Evolutionary conservation across 345 rosid genomes (phyloP).

Genomic region (Citrus cavaleriei): DNA sequence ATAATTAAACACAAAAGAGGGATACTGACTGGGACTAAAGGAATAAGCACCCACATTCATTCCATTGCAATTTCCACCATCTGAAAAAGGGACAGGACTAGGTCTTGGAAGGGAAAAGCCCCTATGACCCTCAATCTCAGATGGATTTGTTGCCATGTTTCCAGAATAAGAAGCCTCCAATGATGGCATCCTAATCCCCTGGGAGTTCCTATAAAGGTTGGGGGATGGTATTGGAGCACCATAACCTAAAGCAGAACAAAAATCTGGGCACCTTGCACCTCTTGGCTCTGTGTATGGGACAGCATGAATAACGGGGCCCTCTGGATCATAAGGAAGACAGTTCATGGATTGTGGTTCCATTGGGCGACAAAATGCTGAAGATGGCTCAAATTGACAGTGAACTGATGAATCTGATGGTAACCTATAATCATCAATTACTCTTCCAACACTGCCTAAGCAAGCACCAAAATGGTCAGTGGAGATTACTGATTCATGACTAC

Average conservation of each 20-base stretch:
- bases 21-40: constrained; percentile 18
- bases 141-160: constrained; percentile 4
- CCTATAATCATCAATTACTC: constrained; percentile 20
- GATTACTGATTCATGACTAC: constrained; percentile 3
- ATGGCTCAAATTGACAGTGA: constrained; percentile 23
- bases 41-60: constrained; percentile 19
- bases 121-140: constrained; percentile 14
- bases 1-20: constrained; percentile 25
- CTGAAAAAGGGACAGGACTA: constrained; percentile 10
- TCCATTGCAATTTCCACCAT: constrained; percentile 8
- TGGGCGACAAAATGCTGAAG: constrained; percentile 3
- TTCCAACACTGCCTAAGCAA: constrained; percentile 6
- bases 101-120: constrained; percentile 19
- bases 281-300: constrained; percentile 15
- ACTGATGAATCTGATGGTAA: constrained; percentile 22
- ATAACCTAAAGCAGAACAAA: constrained; percentile 8
- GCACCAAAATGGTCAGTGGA: constrained; percentile 17
- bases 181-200: constrained; percentile 3
- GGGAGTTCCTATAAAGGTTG: constrained; percentile 16
- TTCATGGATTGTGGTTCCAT: constrained; percentile 16
- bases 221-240: constrained; percentile 17
- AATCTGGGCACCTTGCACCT: constrained; percentile 14
- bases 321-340: constrained; percentile 24
- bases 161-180: constrained; percentile 17
- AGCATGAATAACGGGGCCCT: constrained; percentile 14